phyloP scores from a whole-genome alignment of 768 basidiomycete species.

The Russula olivacea region DNA sequence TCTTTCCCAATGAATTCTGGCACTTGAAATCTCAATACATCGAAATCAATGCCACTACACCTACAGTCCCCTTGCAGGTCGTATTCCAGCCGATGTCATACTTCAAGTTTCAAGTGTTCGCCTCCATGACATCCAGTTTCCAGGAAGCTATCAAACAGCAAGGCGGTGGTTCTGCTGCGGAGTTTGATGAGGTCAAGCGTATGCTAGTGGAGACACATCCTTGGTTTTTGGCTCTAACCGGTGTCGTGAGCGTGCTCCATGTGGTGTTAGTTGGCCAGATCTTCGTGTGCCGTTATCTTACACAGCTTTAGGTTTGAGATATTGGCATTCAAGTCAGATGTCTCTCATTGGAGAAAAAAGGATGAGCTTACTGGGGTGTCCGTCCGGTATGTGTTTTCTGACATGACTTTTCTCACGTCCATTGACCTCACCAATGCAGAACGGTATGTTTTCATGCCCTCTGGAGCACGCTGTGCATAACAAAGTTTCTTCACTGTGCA shows the following conservation, averaged over 20 bases:
- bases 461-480: constrained; percentile 39
- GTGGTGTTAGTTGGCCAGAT: constrained; percentile 53
- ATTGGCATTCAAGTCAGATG: constrained; percentile 92
- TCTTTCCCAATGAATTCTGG: constrained; percentile 97
- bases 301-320: constrained; percentile 70
- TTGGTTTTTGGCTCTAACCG: constrained; percentile 81
- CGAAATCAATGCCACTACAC: constrained; percentile 82
- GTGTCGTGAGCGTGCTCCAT: constrained; percentile 80
- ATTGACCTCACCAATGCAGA: constrained; percentile 5
- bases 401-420: constrained; percentile 25
- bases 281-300: constrained; percentile 16
- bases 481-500: constrained; percentile 24
- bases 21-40: constrained; percentile 72
- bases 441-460: constrained; percentile 5
- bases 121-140: constrained; percentile 80
- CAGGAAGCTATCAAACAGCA: constrained; percentile 79
- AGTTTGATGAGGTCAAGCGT: constrained; percentile 92
- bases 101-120: constrained; percentile 83
- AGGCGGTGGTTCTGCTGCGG: constrained; percentile 53
- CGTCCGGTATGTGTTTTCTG: constrained; percentile 50
- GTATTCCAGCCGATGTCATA: constrained; percentile 80
- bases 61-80: constrained; percentile 71
- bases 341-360: constrained; percentile 92
- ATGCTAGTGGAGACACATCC: constrained; percentile 89
- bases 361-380: constrained; percentile 95